These are phyloP conservation scores for Raffaelea arxii DNA, from an alignment of 2,329 filamentous ascomycete species.

Conservation along the genomic window DNA sequence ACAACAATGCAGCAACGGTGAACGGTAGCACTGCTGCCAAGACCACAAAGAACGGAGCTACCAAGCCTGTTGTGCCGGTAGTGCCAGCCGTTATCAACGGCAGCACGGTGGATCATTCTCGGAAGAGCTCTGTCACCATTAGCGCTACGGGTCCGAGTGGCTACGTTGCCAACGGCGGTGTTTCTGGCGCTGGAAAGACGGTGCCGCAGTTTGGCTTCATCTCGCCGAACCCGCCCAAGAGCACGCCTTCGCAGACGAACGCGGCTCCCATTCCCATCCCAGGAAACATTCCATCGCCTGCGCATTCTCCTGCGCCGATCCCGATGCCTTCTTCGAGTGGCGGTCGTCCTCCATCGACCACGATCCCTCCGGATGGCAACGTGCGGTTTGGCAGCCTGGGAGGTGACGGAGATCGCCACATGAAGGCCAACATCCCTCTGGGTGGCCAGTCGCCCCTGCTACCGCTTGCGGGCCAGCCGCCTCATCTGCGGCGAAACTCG, in stretches of 20 bases:
- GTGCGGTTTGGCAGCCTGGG: slow-evolving; percentile 78
- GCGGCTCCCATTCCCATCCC: slow-evolving; percentile 55
- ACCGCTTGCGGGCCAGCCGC: slow-evolving; percentile 35
- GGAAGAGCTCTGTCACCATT: slow-evolving; percentile 88
- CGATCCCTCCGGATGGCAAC: slow-evolving; percentile 56
- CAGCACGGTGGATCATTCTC: slow-evolving; percentile 58
- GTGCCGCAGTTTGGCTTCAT: slow-evolving; percentile 75
- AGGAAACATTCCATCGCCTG: slow-evolving; percentile 64
- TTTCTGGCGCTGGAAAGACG: slow-evolving; percentile 43
- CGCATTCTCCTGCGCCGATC: slow-evolving; percentile 85
- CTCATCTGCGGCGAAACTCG: slow-evolving; percentile 77
- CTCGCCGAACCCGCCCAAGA: slow-evolving; percentile 57
- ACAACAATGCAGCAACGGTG: slow-evolving; percentile 57
- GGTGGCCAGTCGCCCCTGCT: slow-evolving; percentile 48
- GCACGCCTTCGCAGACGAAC: slow-evolving; percentile 49
- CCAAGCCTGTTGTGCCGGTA: slow-evolving; percentile 43
- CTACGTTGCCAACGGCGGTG: slow-evolving; percentile 67
- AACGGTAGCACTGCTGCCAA: slow-evolving; percentile 54
- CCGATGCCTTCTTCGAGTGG: slow-evolving; percentile 78
- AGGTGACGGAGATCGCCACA: slow-evolving; percentile 67
- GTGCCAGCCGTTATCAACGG: slow-evolving; percentile 62
- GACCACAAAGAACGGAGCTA: neutral
- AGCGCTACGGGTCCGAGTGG: slow-evolving; percentile 70
- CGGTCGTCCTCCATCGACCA: slow-evolving; percentile 71
- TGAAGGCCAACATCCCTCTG: slow-evolving; percentile 48